Conservation (phyloP, 164 flowering plant species). For the Magnolia kwangsiensis region DNA sequence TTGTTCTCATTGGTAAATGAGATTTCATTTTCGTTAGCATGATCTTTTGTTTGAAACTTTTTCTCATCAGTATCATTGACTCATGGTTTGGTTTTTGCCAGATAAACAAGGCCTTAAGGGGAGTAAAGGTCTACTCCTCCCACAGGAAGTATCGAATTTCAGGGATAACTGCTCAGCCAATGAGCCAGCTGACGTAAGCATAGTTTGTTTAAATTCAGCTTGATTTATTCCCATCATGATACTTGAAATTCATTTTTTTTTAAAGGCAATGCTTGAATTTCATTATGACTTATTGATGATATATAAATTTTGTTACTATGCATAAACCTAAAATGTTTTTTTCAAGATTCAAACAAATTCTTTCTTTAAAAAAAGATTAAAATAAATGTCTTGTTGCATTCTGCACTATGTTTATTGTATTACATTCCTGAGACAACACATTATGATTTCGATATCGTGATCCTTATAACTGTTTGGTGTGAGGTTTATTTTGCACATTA, state of each 20-base stretch:
- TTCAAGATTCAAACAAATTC: no score
- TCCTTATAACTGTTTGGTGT: background rate
- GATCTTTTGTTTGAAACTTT: no score
- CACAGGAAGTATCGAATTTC: constrained; percentile 22
- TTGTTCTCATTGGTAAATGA: no score
- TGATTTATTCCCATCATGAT: no score
- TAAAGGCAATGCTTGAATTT: no score
- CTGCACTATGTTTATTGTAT: background rate
- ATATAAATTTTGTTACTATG: no score
- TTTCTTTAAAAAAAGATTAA: no score
- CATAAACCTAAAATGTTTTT: no score
- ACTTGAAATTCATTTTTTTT: background rate
- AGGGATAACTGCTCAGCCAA: constrained; percentile 23
- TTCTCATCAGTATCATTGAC: no score
- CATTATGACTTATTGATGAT: no score
- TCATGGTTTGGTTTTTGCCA: background rate
- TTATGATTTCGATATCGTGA: background rate
- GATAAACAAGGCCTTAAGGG: constrained; percentile 37
- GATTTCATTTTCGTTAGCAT: no score
- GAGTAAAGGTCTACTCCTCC: constrained; percentile 31
- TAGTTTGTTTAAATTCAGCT: background rate
- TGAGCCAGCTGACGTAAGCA: constrained; percentile 25
- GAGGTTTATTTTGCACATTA: background rate
- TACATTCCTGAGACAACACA: no score
- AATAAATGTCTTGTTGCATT: background rate